phyloP scores from a whole-genome alignment of 164 flowering plant species.

The Paratinospora sagittata region DNA sequence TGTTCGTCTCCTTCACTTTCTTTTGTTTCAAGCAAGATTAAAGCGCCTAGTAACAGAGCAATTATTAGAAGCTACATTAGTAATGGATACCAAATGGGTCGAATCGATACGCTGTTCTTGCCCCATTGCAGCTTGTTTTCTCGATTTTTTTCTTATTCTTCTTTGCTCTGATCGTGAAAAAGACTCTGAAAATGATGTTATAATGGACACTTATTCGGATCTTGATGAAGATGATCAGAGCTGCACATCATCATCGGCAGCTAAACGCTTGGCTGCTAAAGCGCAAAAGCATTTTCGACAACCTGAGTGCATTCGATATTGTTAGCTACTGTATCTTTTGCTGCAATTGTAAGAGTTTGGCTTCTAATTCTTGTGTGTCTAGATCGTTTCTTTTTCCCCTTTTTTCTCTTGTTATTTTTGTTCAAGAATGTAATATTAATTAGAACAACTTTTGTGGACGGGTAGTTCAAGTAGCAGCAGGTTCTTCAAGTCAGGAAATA shows the following conservation, averaged over 20 bases:
- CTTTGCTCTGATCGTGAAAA: not conserved
- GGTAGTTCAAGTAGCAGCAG: too few relatives aligned
- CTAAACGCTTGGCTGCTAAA: not conserved
- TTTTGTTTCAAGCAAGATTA: not conserved
- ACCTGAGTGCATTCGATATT: not conserved
- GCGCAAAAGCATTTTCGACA: slow-evolving; percentile 3
- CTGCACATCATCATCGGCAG: not conserved
- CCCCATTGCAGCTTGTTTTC: not conserved
- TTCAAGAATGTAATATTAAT: too few relatives aligned
- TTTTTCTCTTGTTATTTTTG: too few relatives aligned
- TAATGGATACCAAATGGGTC: not conserved
- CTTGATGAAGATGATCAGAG: not conserved
- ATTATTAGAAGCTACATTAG: too few relatives aligned
- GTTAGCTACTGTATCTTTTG: not conserved
- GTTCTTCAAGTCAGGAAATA: too few relatives aligned
- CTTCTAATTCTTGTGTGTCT: too few relatives aligned
- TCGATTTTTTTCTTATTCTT: slow-evolving; percentile 1
- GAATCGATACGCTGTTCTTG: not conserved
- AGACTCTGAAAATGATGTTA: not conserved
- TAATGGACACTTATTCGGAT: not conserved
- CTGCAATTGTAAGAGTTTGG: too few relatives aligned
- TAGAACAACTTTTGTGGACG: too few relatives aligned
- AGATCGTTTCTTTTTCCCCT: too few relatives aligned
- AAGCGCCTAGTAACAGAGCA: too few relatives aligned
- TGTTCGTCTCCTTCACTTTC: not conserved